phyloP scores from a whole-genome alignment of 2,329 filamentous ascomycete genomes.

The Neopestalotiopsis rosae region DNA sequence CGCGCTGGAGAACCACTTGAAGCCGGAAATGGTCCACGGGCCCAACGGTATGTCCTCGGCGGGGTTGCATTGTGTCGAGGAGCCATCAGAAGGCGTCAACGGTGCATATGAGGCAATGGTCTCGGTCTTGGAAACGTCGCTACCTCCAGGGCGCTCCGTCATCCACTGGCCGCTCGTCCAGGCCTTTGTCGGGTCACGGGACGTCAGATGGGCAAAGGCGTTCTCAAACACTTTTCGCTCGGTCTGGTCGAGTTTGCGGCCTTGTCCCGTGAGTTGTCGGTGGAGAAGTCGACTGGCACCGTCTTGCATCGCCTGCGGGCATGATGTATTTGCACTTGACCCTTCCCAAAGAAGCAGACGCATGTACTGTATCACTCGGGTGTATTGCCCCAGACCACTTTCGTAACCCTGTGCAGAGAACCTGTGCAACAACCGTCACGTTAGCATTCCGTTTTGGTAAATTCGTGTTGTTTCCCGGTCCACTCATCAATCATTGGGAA shows the following conservation, averaged over 20 bases:
- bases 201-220: constrained; percentile 49
- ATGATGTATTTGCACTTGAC: constrained; percentile 37
- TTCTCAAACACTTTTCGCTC: constrained; percentile 40
- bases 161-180: constrained; percentile 71
- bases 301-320: constrained; percentile 60
- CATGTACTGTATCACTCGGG: constrained; percentile 65
- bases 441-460: constrained; percentile 22
- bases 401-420: constrained; percentile 67
- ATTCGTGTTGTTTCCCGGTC: background rate
- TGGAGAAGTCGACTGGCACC: constrained; percentile 46
- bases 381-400: constrained; percentile 52
- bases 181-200: constrained; percentile 44
- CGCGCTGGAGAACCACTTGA: constrained; percentile 69
- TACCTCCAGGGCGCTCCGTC: constrained; percentile 64
- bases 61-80: constrained; percentile 24
- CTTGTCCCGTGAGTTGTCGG: constrained; percentile 30
- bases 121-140: constrained; percentile 62
- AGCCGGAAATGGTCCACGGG: constrained; percentile 58
- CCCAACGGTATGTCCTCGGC: constrained; percentile 25
- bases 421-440: constrained; percentile 33
- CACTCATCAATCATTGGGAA: background rate
- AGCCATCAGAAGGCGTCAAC: constrained; percentile 1
- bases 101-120: constrained; percentile 49
- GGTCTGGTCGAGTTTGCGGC: constrained; percentile 22
- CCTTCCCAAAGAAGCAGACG: constrained; percentile 28